Conservation (phyloP, 2,329 filamentous ascomycete genomes). For the Cercospora sp. region DNA sequence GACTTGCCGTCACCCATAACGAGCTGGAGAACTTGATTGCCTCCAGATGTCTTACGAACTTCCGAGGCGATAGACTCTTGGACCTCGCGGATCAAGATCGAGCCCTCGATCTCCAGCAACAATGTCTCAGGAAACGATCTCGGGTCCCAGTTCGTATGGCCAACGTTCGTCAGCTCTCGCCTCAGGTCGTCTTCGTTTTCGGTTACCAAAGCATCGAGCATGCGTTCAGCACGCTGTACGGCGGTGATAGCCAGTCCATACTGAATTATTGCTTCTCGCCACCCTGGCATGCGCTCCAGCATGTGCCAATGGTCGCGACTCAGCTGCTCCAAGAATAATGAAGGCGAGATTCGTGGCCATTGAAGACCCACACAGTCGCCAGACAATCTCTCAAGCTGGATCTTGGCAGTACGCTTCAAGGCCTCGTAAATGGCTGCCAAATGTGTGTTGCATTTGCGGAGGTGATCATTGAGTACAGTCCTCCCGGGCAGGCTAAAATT, state of each 20-base stretch:
- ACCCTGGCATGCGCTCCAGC: neutral
- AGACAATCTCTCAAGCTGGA: neutral
- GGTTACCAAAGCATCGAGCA: constrained; percentile 32
- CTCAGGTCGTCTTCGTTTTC: constrained; percentile 26
- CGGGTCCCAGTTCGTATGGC: constrained; percentile 59
- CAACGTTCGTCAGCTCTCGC: constrained; percentile 51
- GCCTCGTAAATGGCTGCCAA: neutral
- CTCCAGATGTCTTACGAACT: constrained; percentile 53
- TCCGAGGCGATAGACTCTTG: constrained; percentile 63
- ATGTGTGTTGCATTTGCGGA: neutral
- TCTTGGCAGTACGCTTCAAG: neutral
- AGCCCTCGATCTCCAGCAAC: constrained; percentile 64
- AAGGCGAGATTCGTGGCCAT: constrained; percentile 9
- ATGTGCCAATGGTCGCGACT: neutral
- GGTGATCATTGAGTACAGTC: neutral
- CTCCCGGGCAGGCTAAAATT: neutral
- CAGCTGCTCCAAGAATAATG: constrained; percentile 15
- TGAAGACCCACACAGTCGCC: constrained; percentile 8
- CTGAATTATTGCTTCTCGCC: constrained; percentile 38
- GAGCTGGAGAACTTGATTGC: constrained; percentile 61
- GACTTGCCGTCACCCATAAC: constrained; percentile 74
- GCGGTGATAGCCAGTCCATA: constrained; percentile 49
- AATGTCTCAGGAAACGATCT: constrained; percentile 60
- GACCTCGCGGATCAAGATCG: constrained; percentile 60
- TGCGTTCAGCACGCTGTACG: constrained; percentile 49